phyloP scores from a whole-genome alignment of 257 asterid species.

The Solanum chaucha region DNA sequence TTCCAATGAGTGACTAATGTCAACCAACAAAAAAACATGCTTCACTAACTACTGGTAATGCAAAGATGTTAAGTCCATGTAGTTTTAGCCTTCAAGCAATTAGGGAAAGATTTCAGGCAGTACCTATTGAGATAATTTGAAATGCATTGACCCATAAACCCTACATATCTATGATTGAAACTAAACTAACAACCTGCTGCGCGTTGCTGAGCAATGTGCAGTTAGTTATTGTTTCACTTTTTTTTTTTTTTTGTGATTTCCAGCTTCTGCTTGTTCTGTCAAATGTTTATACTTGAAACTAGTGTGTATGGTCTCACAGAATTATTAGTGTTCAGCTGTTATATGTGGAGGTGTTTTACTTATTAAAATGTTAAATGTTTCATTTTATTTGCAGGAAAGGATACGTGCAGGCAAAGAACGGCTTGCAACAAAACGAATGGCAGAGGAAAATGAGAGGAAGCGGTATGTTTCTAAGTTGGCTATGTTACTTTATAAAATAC shows the following conservation, averaged over 20 bases:
- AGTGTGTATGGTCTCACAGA: not conserved
- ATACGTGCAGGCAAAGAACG: conserved; percentile 41
- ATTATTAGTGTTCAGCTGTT: not conserved
- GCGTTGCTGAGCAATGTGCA: not conserved
- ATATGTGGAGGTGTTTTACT: not conserved
- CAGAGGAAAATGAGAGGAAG: conserved; percentile 59
- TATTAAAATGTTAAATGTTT: not conserved
- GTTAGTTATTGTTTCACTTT: not conserved
- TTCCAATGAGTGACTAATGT: not conserved
- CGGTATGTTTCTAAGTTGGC: conserved; percentile 24
- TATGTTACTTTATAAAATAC: not conserved
- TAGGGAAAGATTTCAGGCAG: not conserved
- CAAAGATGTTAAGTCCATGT: not conserved
- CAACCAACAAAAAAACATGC: not conserved
- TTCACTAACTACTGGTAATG: not conserved
- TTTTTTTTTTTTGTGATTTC: not conserved
- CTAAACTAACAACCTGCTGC: not conserved
- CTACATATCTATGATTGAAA: not conserved
- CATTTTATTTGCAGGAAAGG: conserved; percentile 40
- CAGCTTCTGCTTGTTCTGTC: not conserved
- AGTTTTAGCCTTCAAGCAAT: not conserved
- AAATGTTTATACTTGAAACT: not conserved
- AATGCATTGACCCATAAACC: not conserved
- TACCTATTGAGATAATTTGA: not conserved
- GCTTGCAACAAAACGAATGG: conserved; percentile 33